Base-by-base conservation (phyloP, 2,329 filamentous ascomycete genomes). In the Alternaria angustiovoidea region DNA sequence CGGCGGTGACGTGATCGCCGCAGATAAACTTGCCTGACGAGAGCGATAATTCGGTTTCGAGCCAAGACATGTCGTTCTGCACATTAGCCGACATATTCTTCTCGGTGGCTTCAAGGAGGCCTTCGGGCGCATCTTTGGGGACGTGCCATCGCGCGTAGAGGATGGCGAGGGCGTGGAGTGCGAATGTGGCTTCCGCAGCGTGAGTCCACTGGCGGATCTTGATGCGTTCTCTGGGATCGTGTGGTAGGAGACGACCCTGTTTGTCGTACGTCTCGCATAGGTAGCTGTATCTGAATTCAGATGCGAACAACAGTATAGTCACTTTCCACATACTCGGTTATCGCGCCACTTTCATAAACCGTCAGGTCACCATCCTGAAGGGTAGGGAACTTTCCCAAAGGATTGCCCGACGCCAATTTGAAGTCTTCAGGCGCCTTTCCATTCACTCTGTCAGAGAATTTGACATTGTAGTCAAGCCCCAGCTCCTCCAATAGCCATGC, bases 401-500 rank as follows among this genome's bases (percentile, higher is more conserved):
- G 66, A 39, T 75, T 81, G 8, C 79, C 78, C 5, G 77, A 78
- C 18, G 72, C 71, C 22, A 75, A 68, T 63, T 81, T 82, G 74
- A 83, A 81, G 12, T 75, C 75, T 44, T 77, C 68, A 1, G 82
- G 81, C 3, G 81, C 81, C 9, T 41, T 41, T 5, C 18, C 11
- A 6, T 41, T 22, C 18, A 41, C 18, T 14, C 39, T 41, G 8
- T 41, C 18, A 14, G 39, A 41, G 39, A 41, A 41, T 20, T 41
- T 41, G 18, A 41, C 9, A 3, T 41, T 5, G 9, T 41, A 41
- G 4, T 41, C 18, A 14, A 41, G 74, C 6, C 70, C 70, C 1
- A 83, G 74, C 57, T 83, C 81, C 62, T 82, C 78, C 6, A 84
- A 77, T 6, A 83, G 75, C 82, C 81, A 84, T 47, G 82, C 81